phyloP scores from a whole-genome alignment of 2,329 filamentous ascomycete species.

The Lecanicillium sp. region DNA sequence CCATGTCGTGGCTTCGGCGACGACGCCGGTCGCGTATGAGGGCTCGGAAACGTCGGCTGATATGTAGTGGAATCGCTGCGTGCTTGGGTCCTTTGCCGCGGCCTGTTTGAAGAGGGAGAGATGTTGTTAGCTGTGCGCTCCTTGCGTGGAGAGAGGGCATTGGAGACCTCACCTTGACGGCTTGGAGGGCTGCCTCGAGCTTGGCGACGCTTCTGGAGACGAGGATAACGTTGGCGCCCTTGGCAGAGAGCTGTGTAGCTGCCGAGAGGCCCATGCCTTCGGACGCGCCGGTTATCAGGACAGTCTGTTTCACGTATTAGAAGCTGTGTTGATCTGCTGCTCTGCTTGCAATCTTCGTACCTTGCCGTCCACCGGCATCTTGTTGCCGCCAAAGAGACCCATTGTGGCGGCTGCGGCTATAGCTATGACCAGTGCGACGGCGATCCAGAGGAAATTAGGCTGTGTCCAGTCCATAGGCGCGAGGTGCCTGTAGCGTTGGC shows the following conservation, averaged over 20 bases:
- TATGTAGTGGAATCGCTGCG: constrained; percentile 77
- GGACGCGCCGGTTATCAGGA: constrained; percentile 84
- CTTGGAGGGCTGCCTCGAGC: constrained; percentile 61
- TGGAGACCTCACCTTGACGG: constrained; percentile 47
- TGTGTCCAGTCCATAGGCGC: no score
- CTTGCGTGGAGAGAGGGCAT: constrained; percentile 2
- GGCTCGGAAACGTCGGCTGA: constrained; percentile 70
- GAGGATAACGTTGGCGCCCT: constrained; percentile 81
- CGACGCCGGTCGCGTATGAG: constrained; percentile 60
- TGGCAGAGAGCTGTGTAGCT: constrained; percentile 65
- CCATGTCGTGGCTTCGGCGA: constrained; percentile 69
- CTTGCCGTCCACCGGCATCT: constrained; percentile 79
- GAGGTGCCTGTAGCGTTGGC: no score
- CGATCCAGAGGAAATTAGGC: constrained; percentile 13
- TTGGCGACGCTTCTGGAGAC: constrained; percentile 71
- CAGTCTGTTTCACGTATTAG: constrained; percentile 54
- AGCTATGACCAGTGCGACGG: constrained; percentile 22
- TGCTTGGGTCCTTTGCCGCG: constrained; percentile 54
- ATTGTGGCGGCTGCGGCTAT: constrained; percentile 39
- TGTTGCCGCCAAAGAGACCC: constrained; percentile 62
- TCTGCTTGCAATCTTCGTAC: constrained; percentile 36
- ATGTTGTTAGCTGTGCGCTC: constrained; percentile 6
- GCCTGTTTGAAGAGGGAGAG: constrained; percentile 34
- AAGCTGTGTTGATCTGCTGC: constrained; percentile 1
- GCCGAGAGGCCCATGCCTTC: constrained; percentile 82